These are phyloP conservation scores for Aspergillus luchuensis DNA, from an alignment of 2,329 filamentous ascomycete species.

Conservation along the genomic window DNA sequence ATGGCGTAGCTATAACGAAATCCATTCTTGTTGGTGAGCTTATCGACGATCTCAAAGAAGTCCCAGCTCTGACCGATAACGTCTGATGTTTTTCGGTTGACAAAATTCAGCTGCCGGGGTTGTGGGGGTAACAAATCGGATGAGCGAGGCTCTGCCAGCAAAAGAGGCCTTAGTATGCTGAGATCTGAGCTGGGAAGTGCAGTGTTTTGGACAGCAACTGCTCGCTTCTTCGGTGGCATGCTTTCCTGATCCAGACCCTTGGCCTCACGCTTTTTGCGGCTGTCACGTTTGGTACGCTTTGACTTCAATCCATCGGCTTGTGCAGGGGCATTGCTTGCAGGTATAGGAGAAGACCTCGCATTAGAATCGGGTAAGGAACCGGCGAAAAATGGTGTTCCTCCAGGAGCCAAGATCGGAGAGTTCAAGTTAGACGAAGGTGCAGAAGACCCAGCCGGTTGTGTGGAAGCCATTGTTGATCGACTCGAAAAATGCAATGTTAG, in stretches of 20 bases:
- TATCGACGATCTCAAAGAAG: conserved; percentile 48
- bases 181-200: conserved; percentile 42
- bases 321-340: conserved; percentile 30
- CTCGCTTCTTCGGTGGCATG: conserved; percentile 40
- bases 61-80: conserved; percentile 41
- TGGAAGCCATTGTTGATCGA: conserved; percentile 32
- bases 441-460: conserved; percentile 36
- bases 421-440: conserved; percentile 42
- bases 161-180: conserved; percentile 43
- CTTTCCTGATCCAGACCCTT: conserved; percentile 44
- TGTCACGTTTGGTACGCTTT: conserved; percentile 47
- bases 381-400: conserved; percentile 31
- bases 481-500: neutral
- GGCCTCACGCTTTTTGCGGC: conserved; percentile 47
- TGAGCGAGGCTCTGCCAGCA: conserved; percentile 42
- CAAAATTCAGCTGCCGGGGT: conserved; percentile 43
- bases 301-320: conserved; percentile 35
- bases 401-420: conserved; percentile 35
- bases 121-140: conserved; percentile 43
- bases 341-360: conserved; percentile 37
- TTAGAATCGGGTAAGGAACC: conserved; percentile 34
- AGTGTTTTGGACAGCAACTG: conserved; percentile 31
- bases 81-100: conserved; percentile 39
- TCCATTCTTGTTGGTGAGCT: conserved; percentile 66
- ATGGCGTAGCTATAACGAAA: conserved; percentile 92